Evolutionary conservation across 306 rosid genomes (phyloP), one percentile per base, ranked within the genome.

Genomic region (Dryas octopetala): DNA sequence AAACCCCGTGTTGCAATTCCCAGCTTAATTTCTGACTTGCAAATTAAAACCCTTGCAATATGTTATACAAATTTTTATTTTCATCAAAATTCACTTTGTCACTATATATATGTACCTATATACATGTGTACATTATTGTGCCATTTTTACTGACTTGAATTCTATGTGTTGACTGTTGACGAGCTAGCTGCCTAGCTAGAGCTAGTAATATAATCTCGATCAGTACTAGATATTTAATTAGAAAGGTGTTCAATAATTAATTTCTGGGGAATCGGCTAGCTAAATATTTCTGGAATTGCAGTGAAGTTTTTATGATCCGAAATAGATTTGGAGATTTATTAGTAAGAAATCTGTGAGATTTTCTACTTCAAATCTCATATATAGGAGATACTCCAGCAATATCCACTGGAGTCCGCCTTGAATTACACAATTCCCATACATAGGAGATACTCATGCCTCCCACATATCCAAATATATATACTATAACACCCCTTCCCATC

Each of bases 331-430:
- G 38, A 32, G 38, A 32, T 32, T 32, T 32, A 32, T 32, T 32
- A 32, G 2, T 32, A 32, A 32, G 38, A 32, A 32, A 19, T 58
- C n/a, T 59, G 67, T 46, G 48, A 15, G 28, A 7, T 72, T 15
- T 59, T 81, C 76, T 45, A 79, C 28, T 71, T 79, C 72, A 81
- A 83, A 87, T 86, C 86, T 62, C 7, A 63, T 19, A 69, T 41
- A 32, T 7, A 32, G 17, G 14, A 50, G 9, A 68, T 14, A 4
- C 32, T 73, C 59, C 81, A 71, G 82, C 76, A 87, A 86, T 66
- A 89, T 83, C 89, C 78, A 59, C 40, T 12, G 44, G 77, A 76
- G 76, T 80, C 77, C 52, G 76, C 85, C 82, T 79, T 68, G 81
- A 84, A 69, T 72, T 80, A 80, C 90, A 82, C 95, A 81, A 38